Evolutionary conservation across 768 basidiomycete species (phyloP).

Genomic region (Fomitopsis serialis): DNA sequence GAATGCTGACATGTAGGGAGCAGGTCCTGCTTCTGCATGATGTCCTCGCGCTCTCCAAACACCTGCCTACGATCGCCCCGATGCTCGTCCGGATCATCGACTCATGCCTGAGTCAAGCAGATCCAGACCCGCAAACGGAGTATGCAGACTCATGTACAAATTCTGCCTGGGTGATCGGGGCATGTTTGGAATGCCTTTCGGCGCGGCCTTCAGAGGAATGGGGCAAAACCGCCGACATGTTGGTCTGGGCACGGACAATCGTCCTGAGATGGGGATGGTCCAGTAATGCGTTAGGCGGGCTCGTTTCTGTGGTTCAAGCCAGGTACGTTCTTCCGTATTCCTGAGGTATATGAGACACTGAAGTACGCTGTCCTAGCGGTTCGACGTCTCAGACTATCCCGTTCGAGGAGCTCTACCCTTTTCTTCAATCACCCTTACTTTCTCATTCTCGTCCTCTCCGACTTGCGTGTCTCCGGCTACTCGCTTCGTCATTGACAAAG

Average conservation of each 20-base stretch:
- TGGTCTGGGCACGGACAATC: conserved; percentile 40
- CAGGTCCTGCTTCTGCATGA: conserved; percentile 50
- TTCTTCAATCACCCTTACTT: conserved; percentile 49
- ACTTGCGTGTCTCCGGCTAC: conserved; percentile 56
- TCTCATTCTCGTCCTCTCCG: conserved; percentile 72
- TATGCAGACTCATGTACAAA: conserved; percentile 33
- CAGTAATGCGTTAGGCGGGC: conserved; percentile 46
- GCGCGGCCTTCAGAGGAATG: conserved; percentile 40
- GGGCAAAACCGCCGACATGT: conserved; percentile 41
- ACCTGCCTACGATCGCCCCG: conserved; percentile 41
- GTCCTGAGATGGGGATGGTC: conserved; percentile 55
- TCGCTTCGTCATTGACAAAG: conserved; percentile 47
- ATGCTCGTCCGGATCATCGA: conserved; percentile 43
- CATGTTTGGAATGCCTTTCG: conserved; percentile 52
- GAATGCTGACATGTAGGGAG: too few relatives aligned
- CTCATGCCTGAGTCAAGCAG: conserved; percentile 27
- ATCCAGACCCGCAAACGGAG: conserved; percentile 16
- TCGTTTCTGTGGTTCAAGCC: conserved; percentile 42
- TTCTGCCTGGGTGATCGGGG: conserved; percentile 51
- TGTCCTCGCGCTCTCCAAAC: conserved; percentile 45
- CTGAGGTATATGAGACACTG: neutral
- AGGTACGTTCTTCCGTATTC: conserved; percentile 32
- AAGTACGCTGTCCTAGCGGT: neutral
- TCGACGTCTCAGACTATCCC: conserved; percentile 11
- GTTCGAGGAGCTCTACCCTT: conserved; percentile 46